phyloP scores from a whole-genome alignment of 192 early-diverging fungal genomes.

The Coemansia sp. region DNA sequence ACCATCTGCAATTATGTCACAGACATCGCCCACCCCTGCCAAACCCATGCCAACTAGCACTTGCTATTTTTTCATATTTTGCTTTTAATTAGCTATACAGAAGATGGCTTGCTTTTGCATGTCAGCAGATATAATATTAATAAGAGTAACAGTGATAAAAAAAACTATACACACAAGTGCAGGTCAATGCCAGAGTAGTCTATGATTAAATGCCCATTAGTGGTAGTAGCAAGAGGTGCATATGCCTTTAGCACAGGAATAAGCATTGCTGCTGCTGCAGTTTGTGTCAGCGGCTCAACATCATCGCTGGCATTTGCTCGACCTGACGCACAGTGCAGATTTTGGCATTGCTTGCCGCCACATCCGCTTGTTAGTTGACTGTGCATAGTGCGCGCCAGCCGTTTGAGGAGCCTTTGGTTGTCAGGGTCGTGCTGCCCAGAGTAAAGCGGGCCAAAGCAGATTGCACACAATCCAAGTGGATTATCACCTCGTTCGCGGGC shows the following conservation, averaged over 20 bases:
- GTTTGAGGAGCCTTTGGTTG: constrained; percentile 68
- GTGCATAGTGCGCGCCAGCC: constrained; percentile 69
- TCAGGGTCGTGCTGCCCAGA: constrained; percentile 70
- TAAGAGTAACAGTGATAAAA: background rate
- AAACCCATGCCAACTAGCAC: constrained; percentile 5
- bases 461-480: constrained; percentile 62
- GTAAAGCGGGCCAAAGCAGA: constrained; percentile 85
- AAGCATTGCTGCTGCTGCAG: constrained; percentile 28
- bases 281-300: constrained; percentile 9
- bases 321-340: constrained; percentile 54
- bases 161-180: constrained; percentile 27
- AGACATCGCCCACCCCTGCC: background rate
- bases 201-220: background rate
- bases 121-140: background rate
- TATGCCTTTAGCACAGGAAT: constrained; percentile 36
- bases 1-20: background rate
- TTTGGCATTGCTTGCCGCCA: constrained; percentile 63
- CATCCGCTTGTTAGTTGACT: constrained; percentile 78
- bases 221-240: constrained; percentile 19
- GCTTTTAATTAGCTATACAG: constrained; percentile 14
- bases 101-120: background rate
- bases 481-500: constrained; percentile 56
- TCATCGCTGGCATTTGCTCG: background rate
- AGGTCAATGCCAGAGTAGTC: constrained; percentile 38
- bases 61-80: constrained; percentile 34